Percentiles rank a stretch among this genome's conserved stretches.
Conservation (phyloP, 1,139 yeast genomes). For the Hemisphaericaspora lyxosophila region DNA sequence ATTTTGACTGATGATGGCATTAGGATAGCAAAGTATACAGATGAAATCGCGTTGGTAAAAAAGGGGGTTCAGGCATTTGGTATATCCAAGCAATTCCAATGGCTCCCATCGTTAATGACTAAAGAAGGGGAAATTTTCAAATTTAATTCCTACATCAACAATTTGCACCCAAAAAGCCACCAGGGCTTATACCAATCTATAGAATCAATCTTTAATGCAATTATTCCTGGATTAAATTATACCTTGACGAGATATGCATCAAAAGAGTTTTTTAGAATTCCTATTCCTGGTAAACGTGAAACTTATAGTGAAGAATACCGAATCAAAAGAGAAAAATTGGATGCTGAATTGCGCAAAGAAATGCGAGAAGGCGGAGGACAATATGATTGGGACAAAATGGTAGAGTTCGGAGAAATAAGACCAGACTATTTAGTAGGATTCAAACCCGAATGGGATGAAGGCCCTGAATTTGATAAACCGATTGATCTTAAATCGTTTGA, state of each 20-base stretch:
- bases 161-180: slow-evolving; percentile 33
- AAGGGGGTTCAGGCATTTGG: slow-evolving; percentile 19
- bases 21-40: slow-evolving; percentile 13
- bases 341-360: slow-evolving; percentile 8
- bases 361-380: slow-evolving; percentile 11
- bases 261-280: slow-evolving; percentile 17
- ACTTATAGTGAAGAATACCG: slow-evolving; percentile 19
- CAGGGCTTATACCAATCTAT: slow-evolving; percentile 27
- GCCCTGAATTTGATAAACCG: slow-evolving; percentile 18
- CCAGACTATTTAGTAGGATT: slow-evolving; percentile 16
- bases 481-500: slow-evolving; percentile 22
- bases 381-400: slow-evolving; percentile 11
- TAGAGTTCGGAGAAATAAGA: slow-evolving; percentile 14
- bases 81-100: slow-evolving; percentile 27
- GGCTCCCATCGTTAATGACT: slow-evolving; percentile 30
- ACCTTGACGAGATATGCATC: slow-evolving; percentile 26
- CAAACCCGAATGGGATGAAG: slow-evolving; percentile 16
- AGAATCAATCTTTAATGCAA: slow-evolving; percentile 27
- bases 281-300: slow-evolving; percentile 15
- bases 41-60: slow-evolving; percentile 18
- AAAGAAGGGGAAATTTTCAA: slow-evolving; percentile 15
- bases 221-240: slow-evolving; percentile 32
- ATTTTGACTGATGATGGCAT: slow-evolving; percentile 12
- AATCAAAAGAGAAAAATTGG: slow-evolving; percentile 9
- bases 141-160: slow-evolving; percentile 38